phyloP scores from a whole-genome alignment of 129 eudicot species.

The Calendula officinalis region DNA sequence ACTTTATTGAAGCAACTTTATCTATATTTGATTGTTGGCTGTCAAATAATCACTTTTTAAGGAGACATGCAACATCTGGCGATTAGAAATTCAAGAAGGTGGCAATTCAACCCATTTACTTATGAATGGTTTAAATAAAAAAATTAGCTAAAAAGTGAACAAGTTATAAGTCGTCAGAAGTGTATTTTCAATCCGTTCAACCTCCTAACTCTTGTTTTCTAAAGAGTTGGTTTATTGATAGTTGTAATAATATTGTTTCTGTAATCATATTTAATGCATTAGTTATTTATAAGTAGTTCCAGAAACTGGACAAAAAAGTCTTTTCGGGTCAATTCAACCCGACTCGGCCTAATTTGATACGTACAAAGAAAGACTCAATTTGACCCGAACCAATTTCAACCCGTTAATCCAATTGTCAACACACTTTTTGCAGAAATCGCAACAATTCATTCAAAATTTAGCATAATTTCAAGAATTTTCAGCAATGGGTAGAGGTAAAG shows the following conservation, averaged over 20 bases:
- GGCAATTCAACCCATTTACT: no score
- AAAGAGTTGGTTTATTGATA: not conserved
- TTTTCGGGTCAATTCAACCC: no score
- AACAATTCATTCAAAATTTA: constrained; percentile 13
- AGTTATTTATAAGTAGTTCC: no score
- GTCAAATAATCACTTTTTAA: not conserved
- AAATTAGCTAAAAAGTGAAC: not conserved
- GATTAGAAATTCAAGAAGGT: not conserved
- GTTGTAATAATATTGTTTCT: not conserved
- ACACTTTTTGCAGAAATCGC: constrained; percentile 41
- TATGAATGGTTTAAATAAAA: not conserved
- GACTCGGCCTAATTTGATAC: no score
- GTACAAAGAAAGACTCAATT: not conserved
- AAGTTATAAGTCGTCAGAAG: not conserved
- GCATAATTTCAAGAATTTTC: constrained; percentile 6
- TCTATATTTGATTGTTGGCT: not conserved
- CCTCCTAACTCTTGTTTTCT: not conserved
- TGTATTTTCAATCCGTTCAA: not conserved
- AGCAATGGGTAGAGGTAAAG: constrained; percentile 80
- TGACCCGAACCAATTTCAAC: not conserved
- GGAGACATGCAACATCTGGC: not conserved
- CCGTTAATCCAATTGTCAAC: not conserved
- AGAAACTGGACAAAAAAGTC: no score
- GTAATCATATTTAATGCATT: no score
- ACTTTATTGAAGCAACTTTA: constrained; percentile 7